phyloP scores from a whole-genome alignment of 345 rosid genomes.

The Syzygium aqueum region DNA sequence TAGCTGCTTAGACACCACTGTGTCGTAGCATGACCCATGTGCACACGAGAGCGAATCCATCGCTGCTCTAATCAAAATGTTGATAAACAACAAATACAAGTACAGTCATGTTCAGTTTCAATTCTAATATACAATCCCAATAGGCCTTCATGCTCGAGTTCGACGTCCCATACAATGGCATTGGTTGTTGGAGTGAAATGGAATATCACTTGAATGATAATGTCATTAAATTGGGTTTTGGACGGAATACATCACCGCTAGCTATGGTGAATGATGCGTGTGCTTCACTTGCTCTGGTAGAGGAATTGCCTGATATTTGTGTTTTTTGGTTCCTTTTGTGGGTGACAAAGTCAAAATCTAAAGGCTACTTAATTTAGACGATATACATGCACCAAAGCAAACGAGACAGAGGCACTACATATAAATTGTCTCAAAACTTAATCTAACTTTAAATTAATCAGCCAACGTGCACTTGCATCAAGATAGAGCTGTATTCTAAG shows the following conservation, averaged over 20 bases:
- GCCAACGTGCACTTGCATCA: neutral
- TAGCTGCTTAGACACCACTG: too few relatives aligned
- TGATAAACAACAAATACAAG: too few relatives aligned
- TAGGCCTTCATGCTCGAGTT: too few relatives aligned
- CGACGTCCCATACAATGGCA: neutral
- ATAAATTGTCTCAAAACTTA: neutral
- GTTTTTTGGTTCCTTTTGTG: neutral
- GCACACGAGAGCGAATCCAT: too few relatives aligned
- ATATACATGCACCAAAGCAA: neutral
- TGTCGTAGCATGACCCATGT: too few relatives aligned
- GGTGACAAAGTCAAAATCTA: neutral
- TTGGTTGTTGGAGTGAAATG: slow-evolving; percentile 6
- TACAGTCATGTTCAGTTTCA: too few relatives aligned
- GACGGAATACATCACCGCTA: slow-evolving; percentile 2
- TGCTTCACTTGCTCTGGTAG: slow-evolving; percentile 2
- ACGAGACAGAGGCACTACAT: neutral
- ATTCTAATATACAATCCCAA: too few relatives aligned
- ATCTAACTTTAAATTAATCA: too few relatives aligned
- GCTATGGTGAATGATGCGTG: slow-evolving; percentile 18
- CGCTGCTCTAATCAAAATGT: too few relatives aligned
- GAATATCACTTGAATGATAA: neutral
- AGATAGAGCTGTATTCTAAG: neutral
- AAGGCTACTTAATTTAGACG: neutral
- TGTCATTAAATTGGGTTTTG: neutral
- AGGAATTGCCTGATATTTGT: slow-evolving; percentile 16